phyloP scores from a whole-genome alignment of 257 asterid species.

The Nicotiana paniculata region DNA sequence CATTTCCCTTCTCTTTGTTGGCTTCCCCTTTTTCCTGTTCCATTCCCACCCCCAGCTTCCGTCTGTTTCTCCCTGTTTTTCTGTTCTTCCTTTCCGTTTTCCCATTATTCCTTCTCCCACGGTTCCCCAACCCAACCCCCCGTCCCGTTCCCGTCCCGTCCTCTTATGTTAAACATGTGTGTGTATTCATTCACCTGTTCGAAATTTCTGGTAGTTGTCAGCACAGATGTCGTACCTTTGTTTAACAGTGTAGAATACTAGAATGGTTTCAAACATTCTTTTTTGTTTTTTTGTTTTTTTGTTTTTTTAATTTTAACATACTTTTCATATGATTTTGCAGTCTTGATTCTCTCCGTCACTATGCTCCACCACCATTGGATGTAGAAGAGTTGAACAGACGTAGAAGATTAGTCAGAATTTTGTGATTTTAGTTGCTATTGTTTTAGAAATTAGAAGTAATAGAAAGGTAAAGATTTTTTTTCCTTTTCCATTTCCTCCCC shows the following conservation, averaged over 20 bases:
- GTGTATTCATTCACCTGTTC: not conserved
- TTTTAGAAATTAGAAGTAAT: not conserved
- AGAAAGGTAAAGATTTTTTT: not conserved
- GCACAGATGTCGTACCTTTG: not conserved
- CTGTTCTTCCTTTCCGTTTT: not conserved
- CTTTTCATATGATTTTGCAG: slow-evolving; percentile 24
- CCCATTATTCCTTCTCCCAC: not conserved
- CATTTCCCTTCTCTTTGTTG: not conserved
- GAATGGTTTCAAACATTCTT: not conserved
- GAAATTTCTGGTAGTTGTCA: not conserved
- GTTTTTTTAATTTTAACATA: not conserved
- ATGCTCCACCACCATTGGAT: slow-evolving; percentile 4
- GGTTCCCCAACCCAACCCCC: not conserved
- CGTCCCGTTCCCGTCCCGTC: not conserved
- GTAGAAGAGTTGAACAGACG: not conserved
- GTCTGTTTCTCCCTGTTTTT: not conserved
- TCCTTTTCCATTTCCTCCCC: not conserved
- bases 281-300: not conserved
- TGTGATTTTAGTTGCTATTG: not conserved
- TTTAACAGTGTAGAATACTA: not conserved
- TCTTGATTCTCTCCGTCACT: slow-evolving; percentile 31
- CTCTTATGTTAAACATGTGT: not conserved
- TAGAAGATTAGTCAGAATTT: not conserved
- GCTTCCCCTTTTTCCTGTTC: not conserved
- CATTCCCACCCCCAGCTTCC: not conserved